Conservation (phyloP, 129 eudicot species). For the Rutidosis leptorrhynchoides region DNA sequence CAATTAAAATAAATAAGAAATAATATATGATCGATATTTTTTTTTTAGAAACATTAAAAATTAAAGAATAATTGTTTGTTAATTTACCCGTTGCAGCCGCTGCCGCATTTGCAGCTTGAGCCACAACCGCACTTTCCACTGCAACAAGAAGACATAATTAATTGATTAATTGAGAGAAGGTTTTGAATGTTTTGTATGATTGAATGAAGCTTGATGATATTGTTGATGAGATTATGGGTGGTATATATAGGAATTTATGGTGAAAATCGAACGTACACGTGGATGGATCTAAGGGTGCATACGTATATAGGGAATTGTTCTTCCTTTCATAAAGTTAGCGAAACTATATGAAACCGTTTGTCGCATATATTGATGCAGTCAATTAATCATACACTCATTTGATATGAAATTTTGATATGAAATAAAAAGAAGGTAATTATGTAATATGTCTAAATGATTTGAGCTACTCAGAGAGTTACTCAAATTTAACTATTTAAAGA, state of each 20-base stretch:
- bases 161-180: conserved; percentile 8
- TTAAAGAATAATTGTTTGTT: not conserved
- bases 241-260: conserved; percentile 34
- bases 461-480: too few relatives aligned
- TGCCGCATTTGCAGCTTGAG: conserved; percentile 74
- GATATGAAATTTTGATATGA: too few relatives aligned
- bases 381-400: not conserved
- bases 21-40: not conserved
- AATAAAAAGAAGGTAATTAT: too few relatives aligned
- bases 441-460: too few relatives aligned
- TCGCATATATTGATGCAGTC: not conserved
- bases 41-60: not conserved
- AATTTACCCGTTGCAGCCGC: conserved; percentile 53
- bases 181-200: not conserved
- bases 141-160: conserved; percentile 73
- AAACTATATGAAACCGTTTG: conserved; percentile 21
- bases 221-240: conserved; percentile 18
- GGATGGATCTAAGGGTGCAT: conserved; percentile 23
- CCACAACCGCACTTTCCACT: conserved; percentile 74
- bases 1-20: not conserved
- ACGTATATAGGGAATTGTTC: conserved; percentile 24
- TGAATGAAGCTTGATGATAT: conserved; percentile 32
- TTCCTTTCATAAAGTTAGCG: conserved; percentile 1
- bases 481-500: too few relatives aligned
- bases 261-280: conserved; percentile 42